Evolutionary conservation across 768 basidiomycete genomes (phyloP), one percentile per base, ranked within the genome.

Genomic region (Pholiota molesta): DNA sequence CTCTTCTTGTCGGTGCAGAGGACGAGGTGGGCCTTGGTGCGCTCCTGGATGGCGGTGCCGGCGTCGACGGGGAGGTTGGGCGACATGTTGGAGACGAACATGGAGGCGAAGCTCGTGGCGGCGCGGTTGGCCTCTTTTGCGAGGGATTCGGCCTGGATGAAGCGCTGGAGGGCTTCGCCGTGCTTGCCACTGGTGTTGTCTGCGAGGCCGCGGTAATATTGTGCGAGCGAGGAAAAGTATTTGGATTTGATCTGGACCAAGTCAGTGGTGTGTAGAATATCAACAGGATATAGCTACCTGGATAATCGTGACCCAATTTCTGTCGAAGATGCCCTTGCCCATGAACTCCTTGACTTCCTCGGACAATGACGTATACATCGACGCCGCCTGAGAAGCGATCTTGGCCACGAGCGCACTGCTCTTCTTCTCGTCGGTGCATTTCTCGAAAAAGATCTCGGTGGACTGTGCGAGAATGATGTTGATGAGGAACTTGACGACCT

Each of bases 321-420:
- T 78, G 71, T 98, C 95, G 72, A 99, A 92, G 59, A 99, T 91
- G 2, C 95, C 94, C 73, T 97, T 97, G 5, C 94, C 95, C 82
- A 94, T 90, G 69, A 97, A 98, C 69, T 98, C 97, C 73, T 97
- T 98, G 35, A 92, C 92, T 62, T 98, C 95, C 63, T 99, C 97
- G 5, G 80, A 81, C n/a, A 98, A 79, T 0, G 86, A 79, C 0
- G 82, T 84, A 70, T 98, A 99, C 85, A 95, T 86, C 14, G 73
- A 83, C 0, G 92, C 91, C 0, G 91, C 84, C 70, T 97, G 94
- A 19, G 90, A 83, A 0, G 87, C 95, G 55, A 98, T 85, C 80
- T 96, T 95, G 49, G 91, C 77, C 2, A 96, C 83, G 39, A 99
- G 81, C 0, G 87, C 83, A 62, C 78, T 86, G 4, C 83, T 82